phyloP scores from a whole-genome alignment of 306 rosid species.

The Casuarina equisetifolia region DNA sequence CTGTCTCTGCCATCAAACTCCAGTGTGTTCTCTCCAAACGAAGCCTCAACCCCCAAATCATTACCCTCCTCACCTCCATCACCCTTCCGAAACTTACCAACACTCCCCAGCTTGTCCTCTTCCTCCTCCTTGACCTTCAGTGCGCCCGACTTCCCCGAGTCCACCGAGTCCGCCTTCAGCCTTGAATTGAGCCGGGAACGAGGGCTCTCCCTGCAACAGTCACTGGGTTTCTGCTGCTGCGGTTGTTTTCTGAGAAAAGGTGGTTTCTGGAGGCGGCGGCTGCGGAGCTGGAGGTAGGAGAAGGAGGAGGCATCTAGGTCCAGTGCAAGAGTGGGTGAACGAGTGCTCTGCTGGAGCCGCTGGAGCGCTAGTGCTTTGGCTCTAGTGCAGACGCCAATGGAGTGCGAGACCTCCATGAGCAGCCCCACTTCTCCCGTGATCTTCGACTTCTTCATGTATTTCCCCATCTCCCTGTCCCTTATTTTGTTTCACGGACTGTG shows the following conservation, averaged over 20 bases:
- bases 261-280: constrained; percentile 77
- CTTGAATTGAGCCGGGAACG: constrained; percentile 27
- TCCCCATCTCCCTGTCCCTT: constrained; percentile 47
- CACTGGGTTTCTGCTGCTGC: constrained; percentile 18
- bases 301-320: constrained; percentile 38
- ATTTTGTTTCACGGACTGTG: not conserved
- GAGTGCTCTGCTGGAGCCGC: constrained; percentile 37
- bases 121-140: constrained; percentile 16
- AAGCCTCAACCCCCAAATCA: constrained; percentile 46
- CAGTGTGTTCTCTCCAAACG: constrained; percentile 57
- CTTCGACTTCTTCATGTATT: constrained; percentile 79
- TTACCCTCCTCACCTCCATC: constrained; percentile 28
- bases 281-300: constrained; percentile 75
- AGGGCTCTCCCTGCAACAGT: constrained; percentile 26
- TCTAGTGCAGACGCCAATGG: constrained; percentile 77
- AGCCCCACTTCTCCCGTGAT: constrained; percentile 51
- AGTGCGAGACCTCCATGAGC: constrained; percentile 50
- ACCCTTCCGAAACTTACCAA: constrained; percentile 12
- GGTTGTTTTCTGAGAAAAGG: constrained; percentile 23
- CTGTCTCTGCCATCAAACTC: constrained; percentile 57
- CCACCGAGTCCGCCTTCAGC: constrained; percentile 14
- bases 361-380: constrained; percentile 71
- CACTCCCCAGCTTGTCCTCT: constrained; percentile 4
- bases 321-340: constrained; percentile 5
- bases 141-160: not conserved